A percentile compares a stretch with the other conserved stretches of the same genome.
Conservation (phyloP, 192 early-diverging fungal genomes). For the Entrophospora sp. region DNA sequence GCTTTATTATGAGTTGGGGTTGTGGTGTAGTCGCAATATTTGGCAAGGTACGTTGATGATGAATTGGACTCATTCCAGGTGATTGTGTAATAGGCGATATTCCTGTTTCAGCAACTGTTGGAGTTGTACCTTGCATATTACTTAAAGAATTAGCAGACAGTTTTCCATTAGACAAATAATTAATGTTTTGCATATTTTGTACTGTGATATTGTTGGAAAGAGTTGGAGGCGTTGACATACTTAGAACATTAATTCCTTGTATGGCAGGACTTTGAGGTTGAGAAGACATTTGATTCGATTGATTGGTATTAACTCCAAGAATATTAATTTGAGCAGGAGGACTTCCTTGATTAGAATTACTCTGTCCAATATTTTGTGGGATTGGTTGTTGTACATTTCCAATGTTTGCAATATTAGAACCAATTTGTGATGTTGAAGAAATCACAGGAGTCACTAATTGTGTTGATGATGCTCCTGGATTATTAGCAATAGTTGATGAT, state of each 20-base stretch:
- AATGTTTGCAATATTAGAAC: no score
- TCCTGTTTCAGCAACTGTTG: slow-evolving; percentile 8
- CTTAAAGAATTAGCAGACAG: slow-evolving; percentile 6
- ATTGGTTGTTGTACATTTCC: slow-evolving; percentile 23
- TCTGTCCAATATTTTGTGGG: slow-evolving; percentile 2
- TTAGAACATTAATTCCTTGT: slow-evolving; percentile 3
- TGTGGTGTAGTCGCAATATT: background rate
- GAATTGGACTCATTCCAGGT: background rate
- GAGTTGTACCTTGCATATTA: background rate
- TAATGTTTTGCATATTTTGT: slow-evolving; percentile 8
- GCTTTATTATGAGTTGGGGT: slow-evolving; percentile 21
- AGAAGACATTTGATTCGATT: slow-evolving; percentile 2
- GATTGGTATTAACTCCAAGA: background rate
- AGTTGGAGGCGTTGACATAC: background rate
- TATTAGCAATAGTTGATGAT: slow-evolving; percentile 10
- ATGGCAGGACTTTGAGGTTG: slow-evolving; percentile 15
- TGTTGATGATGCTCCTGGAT: slow-evolving; percentile 19
- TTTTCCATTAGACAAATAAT: background rate
- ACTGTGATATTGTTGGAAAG: background rate
- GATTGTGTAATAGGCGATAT: background rate
- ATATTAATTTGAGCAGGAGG: background rate
- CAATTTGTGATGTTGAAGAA: no score
- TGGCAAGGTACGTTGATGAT: background rate
- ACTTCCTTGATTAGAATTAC: background rate
- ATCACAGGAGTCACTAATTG: background rate